Conservation (phyloP, 768 basidiomycete species). For the Gelatoporia subvermispora region DNA sequence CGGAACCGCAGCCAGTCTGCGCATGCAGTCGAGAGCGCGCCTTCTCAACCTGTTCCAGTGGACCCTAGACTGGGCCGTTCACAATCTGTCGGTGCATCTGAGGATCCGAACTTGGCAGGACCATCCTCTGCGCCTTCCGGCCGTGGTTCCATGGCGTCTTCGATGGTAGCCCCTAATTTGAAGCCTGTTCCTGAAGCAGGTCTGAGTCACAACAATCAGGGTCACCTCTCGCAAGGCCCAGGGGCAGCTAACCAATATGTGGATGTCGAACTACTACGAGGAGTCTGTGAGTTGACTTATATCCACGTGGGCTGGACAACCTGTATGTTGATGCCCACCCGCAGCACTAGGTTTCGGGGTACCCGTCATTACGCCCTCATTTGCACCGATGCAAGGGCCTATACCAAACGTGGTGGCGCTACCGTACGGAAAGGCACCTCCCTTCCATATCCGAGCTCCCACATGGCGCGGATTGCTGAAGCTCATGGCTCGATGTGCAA, state of each 20-base stretch:
- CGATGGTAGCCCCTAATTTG: neutral
- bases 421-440: slow-evolving; percentile 61
- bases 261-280: slow-evolving; percentile 18
- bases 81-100: slow-evolving; percentile 5
- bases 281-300: slow-evolving; percentile 47
- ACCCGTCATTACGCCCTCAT: slow-evolving; percentile 46
- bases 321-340: slow-evolving; percentile 1
- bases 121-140: neutral
- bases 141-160: slow-evolving; percentile 1
- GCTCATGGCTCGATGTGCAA: slow-evolving; percentile 69
- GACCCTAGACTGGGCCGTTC: slow-evolving; percentile 3
- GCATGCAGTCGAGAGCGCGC: too few species aligned
- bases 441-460: slow-evolving; percentile 69
- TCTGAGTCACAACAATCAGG: neutral
- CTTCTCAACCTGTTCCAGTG: too few species aligned
- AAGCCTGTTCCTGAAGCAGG: neutral
- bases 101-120: neutral
- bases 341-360: slow-evolving; percentile 65
- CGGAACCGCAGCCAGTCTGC: too few species aligned
- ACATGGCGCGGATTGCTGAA: slow-evolving; percentile 72
- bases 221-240: neutral
- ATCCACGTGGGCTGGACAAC: neutral
- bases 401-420: slow-evolving; percentile 75
- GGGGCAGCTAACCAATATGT: slow-evolving; percentile 15
- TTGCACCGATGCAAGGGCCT: slow-evolving; percentile 43